Evolutionary conservation across 495 filamentous ascomycete species (phyloP).

Genomic region (Talaromyces wortmannii): DNA sequence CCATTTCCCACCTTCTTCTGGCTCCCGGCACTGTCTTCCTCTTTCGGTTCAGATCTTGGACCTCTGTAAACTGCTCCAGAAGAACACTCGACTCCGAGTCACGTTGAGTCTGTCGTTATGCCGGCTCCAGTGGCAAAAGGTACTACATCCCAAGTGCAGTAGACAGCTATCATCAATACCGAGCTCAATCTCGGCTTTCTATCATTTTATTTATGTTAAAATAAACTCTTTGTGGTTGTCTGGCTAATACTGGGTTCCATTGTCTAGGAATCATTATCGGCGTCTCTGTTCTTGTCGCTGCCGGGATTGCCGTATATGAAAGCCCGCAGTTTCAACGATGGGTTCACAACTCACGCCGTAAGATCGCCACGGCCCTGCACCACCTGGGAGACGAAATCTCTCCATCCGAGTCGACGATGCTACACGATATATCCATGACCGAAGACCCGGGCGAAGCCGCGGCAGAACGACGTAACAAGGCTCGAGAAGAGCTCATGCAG

Average conservation of each 20-base stretch:
- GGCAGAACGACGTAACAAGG: conserved; percentile 60
- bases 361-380: conserved; percentile 71
- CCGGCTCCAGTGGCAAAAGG: conserved; percentile 49
- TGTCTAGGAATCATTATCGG: conserved; percentile 67
- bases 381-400: conserved; percentile 70
- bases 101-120: conserved; percentile 20
- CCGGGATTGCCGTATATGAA: conserved; percentile 80
- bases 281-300: conserved; percentile 68
- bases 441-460: conserved; percentile 57
- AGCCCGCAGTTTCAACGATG: conserved; percentile 73
- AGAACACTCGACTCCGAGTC: neutral
- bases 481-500: conserved; percentile 68
- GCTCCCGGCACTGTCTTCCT: neutral
- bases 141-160: conserved; percentile 11
- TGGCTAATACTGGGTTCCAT: neutral
- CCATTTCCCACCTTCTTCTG: neutral
- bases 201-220: too few relatives aligned
- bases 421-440: conserved; percentile 44
- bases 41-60: neutral
- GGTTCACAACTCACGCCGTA: conserved; percentile 67
- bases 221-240: neutral
- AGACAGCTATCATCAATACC: neutral
- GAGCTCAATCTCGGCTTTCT: too few relatives aligned
- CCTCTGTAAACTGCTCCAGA: neutral
- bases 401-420: conserved; percentile 28